Evolutionary conservation across 2,329 filamentous ascomycete genomes (phyloP).

Genomic region (Stenocarpella maydis): DNA sequence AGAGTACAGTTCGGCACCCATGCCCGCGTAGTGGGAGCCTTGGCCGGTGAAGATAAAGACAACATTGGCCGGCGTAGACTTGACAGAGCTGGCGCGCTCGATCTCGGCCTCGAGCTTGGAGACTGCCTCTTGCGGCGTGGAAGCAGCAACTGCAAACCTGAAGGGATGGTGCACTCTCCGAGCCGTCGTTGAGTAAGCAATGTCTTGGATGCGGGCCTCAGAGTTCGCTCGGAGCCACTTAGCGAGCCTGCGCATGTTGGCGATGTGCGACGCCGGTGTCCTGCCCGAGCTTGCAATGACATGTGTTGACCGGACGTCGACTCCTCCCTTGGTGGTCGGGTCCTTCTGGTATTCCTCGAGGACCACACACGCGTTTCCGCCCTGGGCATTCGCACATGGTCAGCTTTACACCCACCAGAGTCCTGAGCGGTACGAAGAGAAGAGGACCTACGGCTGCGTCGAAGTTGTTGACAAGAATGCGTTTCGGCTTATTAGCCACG

Average conservation of each 20-base stretch:
- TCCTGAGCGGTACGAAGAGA: background rate
- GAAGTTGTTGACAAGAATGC: constrained; percentile 67
- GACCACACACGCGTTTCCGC: constrained; percentile 70
- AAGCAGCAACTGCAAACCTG: constrained; percentile 53
- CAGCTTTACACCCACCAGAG: background rate
- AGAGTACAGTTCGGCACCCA: constrained; percentile 53
- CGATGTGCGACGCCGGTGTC: constrained; percentile 56
- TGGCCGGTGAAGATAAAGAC: constrained; percentile 60
- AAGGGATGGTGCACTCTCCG: constrained; percentile 62
- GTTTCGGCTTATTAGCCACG: constrained; percentile 49
- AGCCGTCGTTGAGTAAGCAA: constrained; percentile 72
- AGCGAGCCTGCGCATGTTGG: constrained; percentile 61
- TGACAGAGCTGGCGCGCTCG: constrained; percentile 47
- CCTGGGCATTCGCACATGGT: constrained; percentile 39
- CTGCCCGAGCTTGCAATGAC: constrained; percentile 61
- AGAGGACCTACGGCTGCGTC: constrained; percentile 55
- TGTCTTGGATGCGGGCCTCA: constrained; percentile 56
- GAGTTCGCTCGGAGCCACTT: constrained; percentile 49
- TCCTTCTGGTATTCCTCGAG: constrained; percentile 61
- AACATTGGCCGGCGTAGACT: constrained; percentile 48
- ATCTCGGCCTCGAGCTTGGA: constrained; percentile 44
- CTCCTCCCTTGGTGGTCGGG: constrained; percentile 38
- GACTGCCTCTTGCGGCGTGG: constrained; percentile 47
- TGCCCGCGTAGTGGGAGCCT: constrained; percentile 54
- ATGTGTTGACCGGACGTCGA: constrained; percentile 59